Evolutionary conservation across 768 basidiomycete genomes (phyloP), one percentile per base, ranked within the genome.

Genomic region (Suillus luteus): DNA sequence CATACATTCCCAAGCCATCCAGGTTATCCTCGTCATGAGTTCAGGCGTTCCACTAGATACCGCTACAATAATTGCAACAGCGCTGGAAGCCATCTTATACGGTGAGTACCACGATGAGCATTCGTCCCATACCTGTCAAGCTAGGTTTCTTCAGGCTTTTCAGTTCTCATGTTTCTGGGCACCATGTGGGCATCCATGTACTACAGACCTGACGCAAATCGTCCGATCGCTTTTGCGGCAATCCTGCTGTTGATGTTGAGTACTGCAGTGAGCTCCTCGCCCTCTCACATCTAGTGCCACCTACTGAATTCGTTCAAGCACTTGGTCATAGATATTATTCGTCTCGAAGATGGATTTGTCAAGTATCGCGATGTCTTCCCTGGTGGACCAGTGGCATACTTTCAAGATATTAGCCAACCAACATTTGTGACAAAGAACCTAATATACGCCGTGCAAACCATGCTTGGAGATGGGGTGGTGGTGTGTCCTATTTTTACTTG

Each of bases 111-210:
- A 33, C 19, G 2, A 33, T 54, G 31, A 15, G 19, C 35, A 38
- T 44, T 12, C 43, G 1, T 27, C 33, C 22, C 22, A 55, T 44
- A 3, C n/a, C 24, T 33, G 10, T 33, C 31, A 54, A 33, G 17
- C 31, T 19, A 19, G 4, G 31, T 31, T 33, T 33, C 31, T 19
- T 19, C 49, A 76, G 75, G 74, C 6, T 67, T 74, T 64, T 75
- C 74, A 31, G 22, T 73, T 3, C 62, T 74, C 27, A 71, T 76
- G 75, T 76, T 73, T 62, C 67, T 70, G 1, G 67, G 63, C 3
- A 72, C 70, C 3, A 31, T 74, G 14, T 69, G 67, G 62, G 63
- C 65, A 15, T 63, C 69, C 1, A 22, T 60, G 12, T 48, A 46
- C 8, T 37, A 37, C 5, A 49, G 59, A 31, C 68, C 58, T n/a